Percentiles rank a stretch among this genome's conserved stretches.
Conservation (phyloP, 2,329 filamentous ascomycete genomes). For the Canariomyces notabilis region DNA sequence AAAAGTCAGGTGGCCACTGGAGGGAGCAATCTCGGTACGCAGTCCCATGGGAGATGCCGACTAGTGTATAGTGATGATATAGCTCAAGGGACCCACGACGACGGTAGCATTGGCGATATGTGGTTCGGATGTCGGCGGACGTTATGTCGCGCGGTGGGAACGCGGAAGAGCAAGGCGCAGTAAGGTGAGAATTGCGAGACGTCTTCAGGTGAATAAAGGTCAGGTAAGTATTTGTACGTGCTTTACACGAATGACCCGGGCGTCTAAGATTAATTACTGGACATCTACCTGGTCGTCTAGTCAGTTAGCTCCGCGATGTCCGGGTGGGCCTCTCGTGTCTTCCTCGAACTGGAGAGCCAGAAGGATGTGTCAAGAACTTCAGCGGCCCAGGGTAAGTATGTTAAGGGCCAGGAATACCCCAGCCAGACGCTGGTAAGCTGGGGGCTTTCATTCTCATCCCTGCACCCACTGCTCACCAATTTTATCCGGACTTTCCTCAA, state of each 20-base stretch:
- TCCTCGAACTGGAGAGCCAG: too few species aligned
- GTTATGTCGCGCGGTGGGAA: conserved; percentile 1
- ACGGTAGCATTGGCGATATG: conserved; percentile 12
- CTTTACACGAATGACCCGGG: not conserved
- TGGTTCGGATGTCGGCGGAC: not conserved
- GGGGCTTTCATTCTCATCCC: not conserved
- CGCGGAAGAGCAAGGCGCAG: not conserved
- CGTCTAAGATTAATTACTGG: not conserved
- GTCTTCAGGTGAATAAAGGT: not conserved
- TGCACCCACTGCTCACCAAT: conserved; percentile 1
- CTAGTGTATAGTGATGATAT: not conserved
- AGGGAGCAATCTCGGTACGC: conserved; percentile 2
- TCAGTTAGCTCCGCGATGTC: too few species aligned
- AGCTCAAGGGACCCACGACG: not conserved
- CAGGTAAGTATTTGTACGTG: not conserved
- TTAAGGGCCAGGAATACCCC: not conserved
- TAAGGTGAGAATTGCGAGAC: conserved; percentile 7
- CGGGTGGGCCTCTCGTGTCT: too few species aligned
- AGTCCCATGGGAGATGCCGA: conserved; percentile 1
- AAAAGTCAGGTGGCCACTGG: conserved; percentile 12
- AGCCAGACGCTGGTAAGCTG: conserved; percentile 15
- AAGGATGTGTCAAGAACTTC: not conserved
- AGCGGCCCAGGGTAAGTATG: not conserved
- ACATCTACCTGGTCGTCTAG: too few species aligned
- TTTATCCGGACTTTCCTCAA: conserved; percentile 23